phyloP scores from a whole-genome alignment of 1,284 basidiomycete species.

The Heterobasidion annosum region DNA sequence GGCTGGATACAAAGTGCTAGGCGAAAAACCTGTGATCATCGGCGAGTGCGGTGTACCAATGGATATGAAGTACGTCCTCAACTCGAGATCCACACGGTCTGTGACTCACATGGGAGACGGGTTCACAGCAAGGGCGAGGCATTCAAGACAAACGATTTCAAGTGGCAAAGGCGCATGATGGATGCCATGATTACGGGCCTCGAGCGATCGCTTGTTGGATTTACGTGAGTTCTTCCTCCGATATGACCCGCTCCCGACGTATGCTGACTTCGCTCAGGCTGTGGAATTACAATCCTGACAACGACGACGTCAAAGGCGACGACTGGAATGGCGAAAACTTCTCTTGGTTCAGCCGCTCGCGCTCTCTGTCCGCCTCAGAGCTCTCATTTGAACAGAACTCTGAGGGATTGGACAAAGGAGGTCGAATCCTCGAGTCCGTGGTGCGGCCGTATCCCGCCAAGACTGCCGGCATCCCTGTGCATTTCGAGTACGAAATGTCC shows the following conservation, averaged over 20 bases:
- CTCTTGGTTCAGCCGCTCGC: conserved; percentile 76
- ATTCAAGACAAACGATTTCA: conserved; percentile 68
- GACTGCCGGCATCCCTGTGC: conserved; percentile 61
- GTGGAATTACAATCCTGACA: conserved; percentile 93
- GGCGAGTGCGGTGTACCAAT: conserved; percentile 92
- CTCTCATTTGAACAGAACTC: conserved; percentile 48
- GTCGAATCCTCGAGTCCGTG: conserved; percentile 66
- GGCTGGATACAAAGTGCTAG: conserved; percentile 55
- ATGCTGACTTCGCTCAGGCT: conserved; percentile 37
- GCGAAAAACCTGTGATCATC: conserved; percentile 75
- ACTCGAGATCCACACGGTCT: background rate
- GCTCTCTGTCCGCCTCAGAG: conserved; percentile 41
- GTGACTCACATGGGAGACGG: background rate
- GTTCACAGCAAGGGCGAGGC: conserved; percentile 56
- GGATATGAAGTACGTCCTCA: conserved; percentile 76
- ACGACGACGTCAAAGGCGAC: conserved; percentile 75
- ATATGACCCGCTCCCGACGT: background rate
- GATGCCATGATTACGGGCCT: conserved; percentile 77
- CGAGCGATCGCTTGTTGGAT: conserved; percentile 65
- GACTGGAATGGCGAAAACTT: conserved; percentile 97
- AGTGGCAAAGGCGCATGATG: conserved; percentile 82
- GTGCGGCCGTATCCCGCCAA: conserved; percentile 78
- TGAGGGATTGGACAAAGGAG: conserved; percentile 70
- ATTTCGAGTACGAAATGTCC: conserved; percentile 66
- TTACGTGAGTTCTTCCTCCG: conserved; percentile 53